A percentile compares a stretch with the other conserved stretches of the same genome.
phyloP scores from a whole-genome alignment of 352 stramenopile species.

The Phytophthora cryptogea region DNA sequence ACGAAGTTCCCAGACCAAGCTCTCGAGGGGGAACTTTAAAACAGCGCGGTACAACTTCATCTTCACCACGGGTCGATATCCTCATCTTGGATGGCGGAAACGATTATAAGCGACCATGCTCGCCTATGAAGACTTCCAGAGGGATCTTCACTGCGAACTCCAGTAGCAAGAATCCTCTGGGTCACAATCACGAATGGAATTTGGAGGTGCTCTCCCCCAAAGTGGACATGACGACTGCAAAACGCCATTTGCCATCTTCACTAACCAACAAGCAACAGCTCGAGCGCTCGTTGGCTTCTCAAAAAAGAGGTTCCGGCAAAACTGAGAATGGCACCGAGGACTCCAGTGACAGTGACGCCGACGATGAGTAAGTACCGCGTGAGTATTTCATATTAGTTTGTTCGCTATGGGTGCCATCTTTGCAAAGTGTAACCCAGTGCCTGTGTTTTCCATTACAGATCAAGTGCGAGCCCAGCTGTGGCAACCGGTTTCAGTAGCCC shows the following conservation, averaged over 20 bases:
- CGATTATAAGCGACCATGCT: conserved; percentile 48
- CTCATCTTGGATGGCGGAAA: conserved; percentile 60
- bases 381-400: conserved; percentile 23
- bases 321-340: conserved; percentile 9
- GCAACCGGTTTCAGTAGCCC: conserved; percentile 14
- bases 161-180: conserved; percentile 16
- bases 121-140: conserved; percentile 50
- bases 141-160: conserved; percentile 50
- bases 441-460: conserved; percentile 15
- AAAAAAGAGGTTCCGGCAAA: conserved; percentile 13
- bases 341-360: conserved; percentile 53
- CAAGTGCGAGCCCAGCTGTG: conserved; percentile 8
- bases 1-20: conserved; percentile 14
- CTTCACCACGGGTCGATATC: conserved; percentile 48
- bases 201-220: conserved; percentile 59
- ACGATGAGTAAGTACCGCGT: conserved; percentile 59
- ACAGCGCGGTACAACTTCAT: conserved; percentile 11
- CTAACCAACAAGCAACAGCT: conserved; percentile 42
- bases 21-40: conserved; percentile 25
- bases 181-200: conserved; percentile 55
- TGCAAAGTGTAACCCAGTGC: background rate
- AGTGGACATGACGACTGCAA: conserved; percentile 51
- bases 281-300: conserved; percentile 38
- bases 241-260: conserved; percentile 37
- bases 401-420: conserved; percentile 5